Base-by-base conservation (phyloP, 1,284 basidiomycete genomes). In the Trichosporon coremiiforme region DNA sequence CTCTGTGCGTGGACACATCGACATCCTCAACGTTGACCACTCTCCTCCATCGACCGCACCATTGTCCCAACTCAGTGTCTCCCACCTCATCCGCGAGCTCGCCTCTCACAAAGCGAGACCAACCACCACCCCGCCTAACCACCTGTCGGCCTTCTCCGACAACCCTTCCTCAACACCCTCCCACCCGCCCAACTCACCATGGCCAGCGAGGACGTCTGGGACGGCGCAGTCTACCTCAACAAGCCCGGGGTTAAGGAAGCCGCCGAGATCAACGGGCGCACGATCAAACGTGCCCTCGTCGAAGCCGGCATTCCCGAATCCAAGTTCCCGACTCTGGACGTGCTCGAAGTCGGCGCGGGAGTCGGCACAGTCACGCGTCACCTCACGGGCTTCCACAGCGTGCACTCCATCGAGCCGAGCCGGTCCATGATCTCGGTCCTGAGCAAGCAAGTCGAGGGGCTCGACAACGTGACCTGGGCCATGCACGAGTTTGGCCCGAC, bases 311-410 rank as follows among this genome's bases (percentile, higher is more conserved):
- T 74, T 31, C 33, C 67, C 9, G 35, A 71, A 9, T 29, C 64
- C 0, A 4, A 41, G 17, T 66, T 67, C 55, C n/a, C 29, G 36
- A 20, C 20, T 7, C 66, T 78, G 33, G 50, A 77, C 66, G 68
- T 79, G 5, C 71, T 80, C 53, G 80, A 81, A 65, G 74, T 81
- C 25, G 80, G 80, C 10, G 75, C 74, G 64, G 80, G 80, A 22
- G 73, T 75, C 6, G 79, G 79, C 65, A 68, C 76, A 9, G 80
- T 82, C 2, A 80, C 79, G 4, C 47, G 67, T 2, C 74, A 78
- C 66, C 71, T 76, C 41, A 36, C 70, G 25, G 41, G 66, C 12
- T 82, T 80, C 69, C 47, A 67, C 22, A 67, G 70, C 15, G 71
- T 82, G 29, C 78, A 80, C 72, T 68, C 75, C 5, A 75, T 80